Evolutionary conservation across 2,329 filamentous ascomycete genomes (phyloP).

Genomic region (Paraphoma chrysanthemicola): DNA sequence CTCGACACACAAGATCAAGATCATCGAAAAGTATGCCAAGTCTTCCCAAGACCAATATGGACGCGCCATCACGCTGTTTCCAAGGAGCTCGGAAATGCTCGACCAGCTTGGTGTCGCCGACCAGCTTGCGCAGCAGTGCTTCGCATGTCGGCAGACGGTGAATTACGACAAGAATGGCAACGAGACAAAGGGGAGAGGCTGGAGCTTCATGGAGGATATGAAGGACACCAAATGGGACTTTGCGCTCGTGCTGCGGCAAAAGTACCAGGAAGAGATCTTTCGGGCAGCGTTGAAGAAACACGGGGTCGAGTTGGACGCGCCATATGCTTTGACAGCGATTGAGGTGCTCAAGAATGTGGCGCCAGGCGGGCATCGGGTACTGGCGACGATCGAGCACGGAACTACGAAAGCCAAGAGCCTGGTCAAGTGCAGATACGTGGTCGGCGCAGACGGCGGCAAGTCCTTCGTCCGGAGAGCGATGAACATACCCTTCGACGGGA

Average conservation of each 20-base stretch:
- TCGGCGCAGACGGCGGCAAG: conserved; percentile 61
- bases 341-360: conserved; percentile 45
- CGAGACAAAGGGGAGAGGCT: conserved; percentile 55
- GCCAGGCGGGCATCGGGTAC: conserved; percentile 30
- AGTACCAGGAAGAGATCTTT: conserved; percentile 63
- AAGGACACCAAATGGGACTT: conserved; percentile 61
- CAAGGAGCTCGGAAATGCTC: conserved; percentile 60
- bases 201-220: conserved; percentile 63
- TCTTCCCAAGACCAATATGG: conserved; percentile 60
- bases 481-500: conserved; percentile 59
- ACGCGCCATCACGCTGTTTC: conserved; percentile 62
- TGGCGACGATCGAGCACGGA: conserved; percentile 38
- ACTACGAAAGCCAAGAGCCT: conserved; percentile 31
- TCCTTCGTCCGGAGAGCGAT: conserved; percentile 57
- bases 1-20: conserved; percentile 51
- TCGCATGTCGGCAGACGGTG: conserved; percentile 59
- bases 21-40: conserved; percentile 59
- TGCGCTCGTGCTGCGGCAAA: conserved; percentile 62
- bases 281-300: conserved; percentile 49
- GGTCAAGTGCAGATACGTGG: conserved; percentile 55
- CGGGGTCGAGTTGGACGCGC: conserved; percentile 46
- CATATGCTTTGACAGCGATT: conserved; percentile 49
- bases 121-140: conserved; percentile 59
- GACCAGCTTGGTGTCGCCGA: conserved; percentile 60
- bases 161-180: conserved; percentile 57